Conservation (phyloP, 345 rosid genomes). For the Brassica cretica region DNA sequence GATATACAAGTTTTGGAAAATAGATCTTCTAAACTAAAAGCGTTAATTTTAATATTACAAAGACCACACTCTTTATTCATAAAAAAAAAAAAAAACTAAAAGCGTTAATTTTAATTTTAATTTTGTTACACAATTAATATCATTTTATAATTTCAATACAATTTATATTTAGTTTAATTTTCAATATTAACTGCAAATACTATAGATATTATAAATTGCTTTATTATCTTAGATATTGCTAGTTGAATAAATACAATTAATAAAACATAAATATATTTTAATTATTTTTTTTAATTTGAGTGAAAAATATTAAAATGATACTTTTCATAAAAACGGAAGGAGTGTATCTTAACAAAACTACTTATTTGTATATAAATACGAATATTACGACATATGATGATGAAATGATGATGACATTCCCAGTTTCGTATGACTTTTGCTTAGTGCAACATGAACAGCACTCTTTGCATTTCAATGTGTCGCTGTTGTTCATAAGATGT, state of each 20-base stretch:
- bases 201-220: too few relatives aligned
- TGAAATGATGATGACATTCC: background rate
- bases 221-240: too few relatives aligned
- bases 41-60: background rate
- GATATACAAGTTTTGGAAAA: background rate
- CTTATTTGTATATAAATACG: background rate
- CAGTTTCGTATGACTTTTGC: background rate
- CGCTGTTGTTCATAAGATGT: conserved; percentile 1
- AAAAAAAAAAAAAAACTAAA: background rate
- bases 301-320: too few relatives aligned
- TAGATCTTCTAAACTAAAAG: background rate
- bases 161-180: too few relatives aligned
- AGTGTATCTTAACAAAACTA: background rate
- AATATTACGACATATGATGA: background rate
- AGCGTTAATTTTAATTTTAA: background rate
- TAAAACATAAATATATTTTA: too few relatives aligned
- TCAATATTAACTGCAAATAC: too few relatives aligned
- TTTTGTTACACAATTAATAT: too few relatives aligned
- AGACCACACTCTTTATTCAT: background rate
- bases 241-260: too few relatives aligned
- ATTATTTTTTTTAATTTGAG: too few relatives aligned
- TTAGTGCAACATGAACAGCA: background rate
- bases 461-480: background rate
- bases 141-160: too few relatives aligned
- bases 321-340: too few relatives aligned